Base-by-base conservation (phyloP, 352 stramenopile genomes). In the Globisporangium emineosum region DNA sequence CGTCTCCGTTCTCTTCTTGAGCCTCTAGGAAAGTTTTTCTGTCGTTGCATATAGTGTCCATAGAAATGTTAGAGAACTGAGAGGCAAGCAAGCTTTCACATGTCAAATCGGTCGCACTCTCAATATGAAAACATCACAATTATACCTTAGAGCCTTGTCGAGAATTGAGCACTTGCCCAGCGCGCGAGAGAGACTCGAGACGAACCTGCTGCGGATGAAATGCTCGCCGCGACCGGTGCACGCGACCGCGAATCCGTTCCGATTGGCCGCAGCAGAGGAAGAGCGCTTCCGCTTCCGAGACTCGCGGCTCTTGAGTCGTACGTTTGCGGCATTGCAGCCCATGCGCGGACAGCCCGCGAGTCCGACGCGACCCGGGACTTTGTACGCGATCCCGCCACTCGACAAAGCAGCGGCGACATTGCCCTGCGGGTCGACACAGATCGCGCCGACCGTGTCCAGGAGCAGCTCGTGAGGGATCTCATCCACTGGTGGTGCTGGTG, bases 221-320 rank as follows among this genome's bases (percentile, higher is more conserved):
- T 90, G 80, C 62, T 92, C 83, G n/a, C 83, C 83, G 43, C 83
- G 72, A 13, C 83, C 83, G 0, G 81, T 83, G 47, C 77, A 86
- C 2, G 79, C 79, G 40, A 90, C 60, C 6, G 78, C 82, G 61
- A 77, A 85, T 1, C 74, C 70, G 52, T 80, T 85, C 10, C 61
- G 67, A 40, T 45, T 61, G 66, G 50, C 45, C 10, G 37, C 12
- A 9, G 33, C 21, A 7, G 25, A n/a, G 37, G 19, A 12, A 12
- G 40, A 13, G 13, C 49, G 19, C 47, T 54, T 60, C 15, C 63
- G 60, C 23, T 75, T 66, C 17, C 66, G 59, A 45, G 69, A 12
- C 5, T 37, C 8, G 23, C 2, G 21, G 3, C 12, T 13, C 25
- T 12, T 19, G 42, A 29, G 10, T 6, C 35, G 52, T 15, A 66